Evolutionary conservation across 2,329 filamentous ascomycete species (phyloP).

Genomic region (Gyromitra esculenta): DNA sequence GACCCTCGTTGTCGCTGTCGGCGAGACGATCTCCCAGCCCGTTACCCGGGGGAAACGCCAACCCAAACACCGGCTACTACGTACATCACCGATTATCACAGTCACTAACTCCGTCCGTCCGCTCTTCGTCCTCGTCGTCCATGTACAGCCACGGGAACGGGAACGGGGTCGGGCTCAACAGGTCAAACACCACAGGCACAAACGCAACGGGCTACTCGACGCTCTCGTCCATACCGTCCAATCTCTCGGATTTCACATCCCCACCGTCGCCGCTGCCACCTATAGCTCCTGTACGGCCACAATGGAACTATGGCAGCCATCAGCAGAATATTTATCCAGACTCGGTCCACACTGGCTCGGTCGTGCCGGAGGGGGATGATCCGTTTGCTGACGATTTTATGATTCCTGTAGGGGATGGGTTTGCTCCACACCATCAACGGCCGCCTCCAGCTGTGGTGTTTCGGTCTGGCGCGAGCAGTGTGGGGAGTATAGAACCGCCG

Average conservation of each 20-base stretch:
- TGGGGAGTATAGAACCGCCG: constrained; percentile 49
- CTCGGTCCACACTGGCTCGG: constrained; percentile 34
- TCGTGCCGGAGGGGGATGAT: constrained; percentile 47
- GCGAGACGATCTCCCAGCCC: constrained; percentile 44
- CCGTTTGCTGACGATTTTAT: constrained; percentile 50
- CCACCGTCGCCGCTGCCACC: constrained; percentile 47
- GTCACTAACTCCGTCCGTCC: constrained; percentile 47
- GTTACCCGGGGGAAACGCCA: constrained; percentile 42
- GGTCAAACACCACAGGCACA: constrained; percentile 52
- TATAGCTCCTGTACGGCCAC: constrained; percentile 49
- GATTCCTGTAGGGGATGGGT: constrained; percentile 52
- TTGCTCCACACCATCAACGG: constrained; percentile 48
- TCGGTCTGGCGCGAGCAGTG: constrained; percentile 31
- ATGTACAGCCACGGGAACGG: constrained; percentile 26
- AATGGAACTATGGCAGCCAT: constrained; percentile 51
- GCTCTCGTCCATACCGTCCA: constrained; percentile 53
- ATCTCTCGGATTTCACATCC: constrained; percentile 49
- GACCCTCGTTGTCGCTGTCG: constrained; percentile 39
- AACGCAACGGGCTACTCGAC: constrained; percentile 49
- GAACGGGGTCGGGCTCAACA: constrained; percentile 28
- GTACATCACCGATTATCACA: constrained; percentile 41
- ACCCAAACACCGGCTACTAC: constrained; percentile 40
- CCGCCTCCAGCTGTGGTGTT: constrained; percentile 31
- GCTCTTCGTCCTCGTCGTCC: constrained; percentile 45
- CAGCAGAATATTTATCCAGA: constrained; percentile 54